phyloP scores from a whole-genome alignment of 202 grass and related monocot species.

The Schoenoplectus triqueter region DNA sequence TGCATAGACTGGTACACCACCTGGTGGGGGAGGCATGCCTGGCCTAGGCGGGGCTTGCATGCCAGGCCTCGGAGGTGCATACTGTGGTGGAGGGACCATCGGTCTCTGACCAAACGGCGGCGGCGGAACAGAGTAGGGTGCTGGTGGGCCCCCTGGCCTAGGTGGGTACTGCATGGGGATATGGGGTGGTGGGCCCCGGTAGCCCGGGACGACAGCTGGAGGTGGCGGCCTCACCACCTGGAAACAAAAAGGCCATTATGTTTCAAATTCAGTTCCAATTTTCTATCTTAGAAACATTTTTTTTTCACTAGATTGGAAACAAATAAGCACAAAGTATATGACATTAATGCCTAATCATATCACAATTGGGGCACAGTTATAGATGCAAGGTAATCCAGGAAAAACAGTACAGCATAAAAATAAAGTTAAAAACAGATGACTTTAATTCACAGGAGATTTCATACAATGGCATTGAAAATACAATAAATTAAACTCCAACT shows the following conservation, averaged over 20 bases:
- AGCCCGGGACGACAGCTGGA: background rate
- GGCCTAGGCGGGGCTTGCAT: conserved; percentile 71
- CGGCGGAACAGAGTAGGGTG: conserved; percentile 44
- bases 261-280: background rate
- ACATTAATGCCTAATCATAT: background rate
- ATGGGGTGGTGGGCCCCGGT: conserved; percentile 52
- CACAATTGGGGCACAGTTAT: background rate
- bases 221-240: conserved; percentile 45
- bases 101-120: conserved; percentile 64
- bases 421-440: background rate
- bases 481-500: background rate
- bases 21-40: conserved; percentile 64
- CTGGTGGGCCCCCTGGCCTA: conserved; percentile 55
- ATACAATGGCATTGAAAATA: background rate
- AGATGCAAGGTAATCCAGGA: background rate
- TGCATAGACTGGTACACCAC: conserved; percentile 52
- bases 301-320: background rate
- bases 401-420: background rate
- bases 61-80: conserved; percentile 58
- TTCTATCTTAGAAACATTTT: background rate
- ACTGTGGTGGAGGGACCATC: conserved; percentile 68
- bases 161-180: conserved; percentile 62
- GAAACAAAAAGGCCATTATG: background rate
- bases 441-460: background rate
- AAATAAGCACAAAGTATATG: background rate